phyloP scores from a whole-genome alignment of 352 stramenopile species.

The Phytophthora pluvialis region DNA sequence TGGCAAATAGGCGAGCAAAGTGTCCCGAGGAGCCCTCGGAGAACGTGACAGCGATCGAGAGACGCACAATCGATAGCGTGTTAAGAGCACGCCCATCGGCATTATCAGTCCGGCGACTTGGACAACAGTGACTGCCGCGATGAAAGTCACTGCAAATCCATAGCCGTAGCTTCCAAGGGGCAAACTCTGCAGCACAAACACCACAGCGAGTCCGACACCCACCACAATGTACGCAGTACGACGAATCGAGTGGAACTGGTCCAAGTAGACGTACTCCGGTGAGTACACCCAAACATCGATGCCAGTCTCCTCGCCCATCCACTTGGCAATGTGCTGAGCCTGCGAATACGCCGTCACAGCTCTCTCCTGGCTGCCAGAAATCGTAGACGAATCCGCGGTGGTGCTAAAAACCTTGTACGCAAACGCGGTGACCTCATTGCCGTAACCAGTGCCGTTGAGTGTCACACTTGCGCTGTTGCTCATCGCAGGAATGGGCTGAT shows the following conservation, averaged over 20 bases:
- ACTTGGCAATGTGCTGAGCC: conserved; percentile 61
- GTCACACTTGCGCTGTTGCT: conserved; percentile 37
- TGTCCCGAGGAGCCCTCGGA: conserved; percentile 85
- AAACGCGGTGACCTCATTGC: conserved; percentile 62
- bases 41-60: conserved; percentile 76
- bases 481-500: conserved; percentile 47
- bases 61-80: conserved; percentile 82
- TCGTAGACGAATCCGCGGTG: conserved; percentile 16
- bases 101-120: conserved; percentile 71
- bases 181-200: conserved; percentile 58
- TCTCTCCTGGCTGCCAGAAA: conserved; percentile 39
- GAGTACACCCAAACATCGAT: conserved; percentile 79
- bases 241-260: conserved; percentile 74
- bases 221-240: conserved; percentile 59
- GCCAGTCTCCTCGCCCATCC: conserved; percentile 70
- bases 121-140: conserved; percentile 56
- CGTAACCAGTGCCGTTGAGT: conserved; percentile 61
- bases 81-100: conserved; percentile 76
- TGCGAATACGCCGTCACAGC: conserved; percentile 62
- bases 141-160: conserved; percentile 50
- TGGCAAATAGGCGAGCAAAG: conserved; percentile 71
- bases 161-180: conserved; percentile 59
- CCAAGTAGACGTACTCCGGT: conserved; percentile 63
- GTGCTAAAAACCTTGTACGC: conserved; percentile 70
- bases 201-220: conserved; percentile 44